These are phyloP conservation scores for Colletotrichum coccodes DNA, from an alignment of 2,329 filamentous ascomycete species.

Conservation along the genomic window DNA sequence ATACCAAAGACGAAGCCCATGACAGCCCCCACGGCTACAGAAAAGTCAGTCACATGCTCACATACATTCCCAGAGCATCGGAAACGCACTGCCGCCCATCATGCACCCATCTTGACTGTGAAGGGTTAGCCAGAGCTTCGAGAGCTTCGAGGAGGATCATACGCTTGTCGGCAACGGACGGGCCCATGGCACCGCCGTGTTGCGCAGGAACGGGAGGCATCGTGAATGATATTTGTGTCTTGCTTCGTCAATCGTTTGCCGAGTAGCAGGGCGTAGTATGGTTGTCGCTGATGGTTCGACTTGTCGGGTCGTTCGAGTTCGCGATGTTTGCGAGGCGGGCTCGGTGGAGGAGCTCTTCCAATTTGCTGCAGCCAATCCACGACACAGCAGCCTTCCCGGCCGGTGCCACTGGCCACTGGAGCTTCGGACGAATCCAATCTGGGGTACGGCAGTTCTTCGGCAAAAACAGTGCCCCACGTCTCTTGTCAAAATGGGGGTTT, in stretches of 20 bases:
- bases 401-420: background rate
- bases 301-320: background rate
- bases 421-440: constrained; percentile 28
- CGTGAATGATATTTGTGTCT: background rate
- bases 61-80: background rate
- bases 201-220: constrained; percentile 56
- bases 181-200: constrained; percentile 52
- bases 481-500: background rate
- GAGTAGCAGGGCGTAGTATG: background rate
- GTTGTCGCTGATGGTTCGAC: constrained; percentile 16
- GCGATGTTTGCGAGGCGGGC: constrained; percentile 22
- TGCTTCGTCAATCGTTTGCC: background rate
- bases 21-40: constrained; percentile 87
- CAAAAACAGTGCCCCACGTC: background rate
- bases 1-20: constrained; percentile 98
- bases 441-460: constrained; percentile 32
- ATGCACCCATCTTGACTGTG: constrained; percentile 97
- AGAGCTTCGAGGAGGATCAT: constrained; percentile 34
- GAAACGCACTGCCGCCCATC: constrained; percentile 93
- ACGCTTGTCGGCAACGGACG: constrained; percentile 67
- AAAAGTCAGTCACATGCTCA: constrained; percentile 42
- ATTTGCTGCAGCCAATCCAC: constrained; percentile 16
- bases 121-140: constrained; percentile 35
- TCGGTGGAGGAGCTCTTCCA: constrained; percentile 26
- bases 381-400: constrained; percentile 1